Percentiles rank a stretch among this genome's conserved stretches.
Evolutionary conservation across 257 asterid genomes (phyloP).

Genomic region (Handroanthus guayacan): DNA sequence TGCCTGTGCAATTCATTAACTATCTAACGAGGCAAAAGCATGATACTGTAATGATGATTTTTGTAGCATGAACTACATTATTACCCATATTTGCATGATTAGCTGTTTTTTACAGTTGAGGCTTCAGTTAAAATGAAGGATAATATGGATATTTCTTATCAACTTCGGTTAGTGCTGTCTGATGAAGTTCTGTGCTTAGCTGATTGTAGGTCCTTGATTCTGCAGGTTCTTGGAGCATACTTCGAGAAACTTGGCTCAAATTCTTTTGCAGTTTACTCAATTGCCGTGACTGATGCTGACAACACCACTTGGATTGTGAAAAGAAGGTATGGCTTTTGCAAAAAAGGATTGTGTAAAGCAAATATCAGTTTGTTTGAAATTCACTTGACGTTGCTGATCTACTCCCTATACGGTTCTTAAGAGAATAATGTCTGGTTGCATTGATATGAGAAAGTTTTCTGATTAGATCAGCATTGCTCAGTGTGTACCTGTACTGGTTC

Average conservation of each 20-base stretch:
- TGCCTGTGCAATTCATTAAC: conserved; percentile 4
- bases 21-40: conserved; percentile 7
- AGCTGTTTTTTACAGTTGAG: conserved; percentile 19
- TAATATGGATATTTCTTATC: conserved; percentile 10
- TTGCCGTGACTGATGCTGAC: conserved; percentile 82
- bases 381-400: conserved; percentile 6
- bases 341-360: conserved; percentile 17
- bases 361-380: conserved; percentile 8
- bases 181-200: conserved; percentile 32
- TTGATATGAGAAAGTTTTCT: conserved; percentile 16
- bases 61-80: neutral
- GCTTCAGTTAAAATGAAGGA: conserved; percentile 26
- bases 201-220: conserved; percentile 44
- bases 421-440: conserved; percentile 20
- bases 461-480: conserved; percentile 30
- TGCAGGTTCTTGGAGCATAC: conserved; percentile 88
- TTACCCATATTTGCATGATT: neutral
- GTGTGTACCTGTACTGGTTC: conserved; percentile 28
- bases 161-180: conserved; percentile 30
- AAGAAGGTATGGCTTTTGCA: conserved; percentile 66
- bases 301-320: conserved; percentile 84
- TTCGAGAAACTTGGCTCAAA: conserved; percentile 90
- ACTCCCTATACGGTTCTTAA: neutral
- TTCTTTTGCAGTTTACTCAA: conserved; percentile 88
- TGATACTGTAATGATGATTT: neutral